Percentiles rank a stretch among this genome's conserved stretches.
These are phyloP conservation scores for Madurella mycetomatis DNA, from an alignment of 2,329 filamentous ascomycete species.

Conservation along the genomic window DNA sequence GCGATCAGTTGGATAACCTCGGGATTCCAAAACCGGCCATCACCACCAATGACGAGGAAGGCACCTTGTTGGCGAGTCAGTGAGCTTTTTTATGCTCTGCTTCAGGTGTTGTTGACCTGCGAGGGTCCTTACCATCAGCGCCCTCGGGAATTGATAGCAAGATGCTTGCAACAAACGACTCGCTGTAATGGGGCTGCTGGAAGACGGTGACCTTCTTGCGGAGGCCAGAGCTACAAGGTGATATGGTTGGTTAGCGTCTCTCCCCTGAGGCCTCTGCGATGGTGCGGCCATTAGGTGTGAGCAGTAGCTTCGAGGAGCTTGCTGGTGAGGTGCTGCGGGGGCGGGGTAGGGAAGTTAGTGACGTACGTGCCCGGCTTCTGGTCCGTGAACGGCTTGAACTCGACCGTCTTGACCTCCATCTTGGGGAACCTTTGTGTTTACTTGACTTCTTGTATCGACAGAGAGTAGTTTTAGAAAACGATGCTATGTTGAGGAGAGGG, in stretches of 20 bases:
- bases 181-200: constrained; percentile 91
- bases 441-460: too few species aligned
- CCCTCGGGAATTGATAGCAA: constrained; percentile 95
- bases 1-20: constrained; percentile 96
- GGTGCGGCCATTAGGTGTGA: too few species aligned
- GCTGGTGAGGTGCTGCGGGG: constrained; percentile 22
- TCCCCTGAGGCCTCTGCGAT: neutral
- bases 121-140: constrained; percentile 59
- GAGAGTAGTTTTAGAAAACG: too few species aligned
- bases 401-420: constrained; percentile 74
- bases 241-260: neutral
- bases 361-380: constrained; percentile 99
- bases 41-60: constrained; percentile 93
- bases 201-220: constrained; percentile 99
- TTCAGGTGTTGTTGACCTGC: neutral
- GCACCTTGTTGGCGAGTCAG: constrained; percentile 43
- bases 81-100: neutral
- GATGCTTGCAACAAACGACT: constrained; percentile 91
- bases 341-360: constrained; percentile 29
- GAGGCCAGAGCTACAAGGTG: constrained; percentile 72
- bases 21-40: constrained; percentile 95
- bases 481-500: too few species aligned
- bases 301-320: neutral
- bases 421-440: constrained; percentile 24
- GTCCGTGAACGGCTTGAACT: constrained; percentile 82